Conservation (phyloP, 2,329 filamentous ascomycete genomes). For the Phialocephala sp. region DNA sequence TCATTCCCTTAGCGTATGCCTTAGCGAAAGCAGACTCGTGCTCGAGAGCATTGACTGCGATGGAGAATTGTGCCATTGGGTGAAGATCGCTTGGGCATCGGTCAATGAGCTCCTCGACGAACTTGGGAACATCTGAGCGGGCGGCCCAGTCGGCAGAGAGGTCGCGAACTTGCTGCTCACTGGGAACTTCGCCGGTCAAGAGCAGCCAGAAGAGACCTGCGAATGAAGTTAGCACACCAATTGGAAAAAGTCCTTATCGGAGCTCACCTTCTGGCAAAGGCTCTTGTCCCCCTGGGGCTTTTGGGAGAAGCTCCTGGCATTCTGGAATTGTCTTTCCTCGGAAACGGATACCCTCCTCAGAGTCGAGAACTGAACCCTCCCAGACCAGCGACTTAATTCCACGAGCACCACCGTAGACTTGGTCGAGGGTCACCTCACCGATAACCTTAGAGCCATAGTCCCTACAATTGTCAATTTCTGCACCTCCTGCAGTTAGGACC, state of each 20-base stretch:
- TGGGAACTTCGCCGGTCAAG: constrained; percentile 95
- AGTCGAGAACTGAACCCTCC: constrained; percentile 97
- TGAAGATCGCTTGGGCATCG: constrained; percentile 98
- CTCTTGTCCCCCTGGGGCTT: constrained; percentile 95
- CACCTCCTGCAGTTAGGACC: constrained; percentile 9
- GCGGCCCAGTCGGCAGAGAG: constrained; percentile 99
- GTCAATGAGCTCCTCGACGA: constrained; percentile 99
- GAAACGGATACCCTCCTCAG: constrained; percentile 99
- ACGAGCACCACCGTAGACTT: constrained; percentile 98
- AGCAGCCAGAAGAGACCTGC: constrained; percentile 98
- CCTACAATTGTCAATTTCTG: constrained; percentile 54
- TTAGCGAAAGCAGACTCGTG: constrained; percentile 97
- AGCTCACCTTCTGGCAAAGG: constrained; percentile 87
- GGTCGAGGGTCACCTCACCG: constrained; percentile 97
- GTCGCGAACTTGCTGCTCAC: constrained; percentile 97
- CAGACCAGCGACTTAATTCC: constrained; percentile 98
- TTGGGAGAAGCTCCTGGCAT: constrained; percentile 96
- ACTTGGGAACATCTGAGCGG: constrained; percentile 95
- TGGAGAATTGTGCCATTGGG: constrained; percentile 99
- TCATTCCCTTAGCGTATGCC: constrained; percentile 98
- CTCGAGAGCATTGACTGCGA: constrained; percentile 97
- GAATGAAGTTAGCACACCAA: constrained; percentile 16
- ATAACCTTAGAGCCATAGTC: constrained; percentile 95
- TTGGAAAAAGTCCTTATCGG: constrained; percentile 27
- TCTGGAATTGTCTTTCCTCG: constrained; percentile 99